These are phyloP conservation scores for Persicaria maculosa DNA, from an alignment of 148 eudicot species.

Conservation along the genomic window DNA sequence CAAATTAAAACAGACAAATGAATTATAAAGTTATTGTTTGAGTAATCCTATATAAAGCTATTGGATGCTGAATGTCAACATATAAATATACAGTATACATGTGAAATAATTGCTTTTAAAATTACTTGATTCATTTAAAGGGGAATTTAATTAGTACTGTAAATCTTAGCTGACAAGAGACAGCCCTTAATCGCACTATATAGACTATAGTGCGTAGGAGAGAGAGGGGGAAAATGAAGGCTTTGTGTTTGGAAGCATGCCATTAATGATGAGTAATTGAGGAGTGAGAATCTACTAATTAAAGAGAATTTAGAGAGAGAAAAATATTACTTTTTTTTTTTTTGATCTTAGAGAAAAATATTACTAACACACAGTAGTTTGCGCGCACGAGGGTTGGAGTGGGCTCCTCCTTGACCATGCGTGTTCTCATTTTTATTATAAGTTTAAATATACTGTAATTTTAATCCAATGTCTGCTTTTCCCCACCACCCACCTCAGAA, in stretches of 20 bases:
- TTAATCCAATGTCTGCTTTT: neutral
- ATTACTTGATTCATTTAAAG: no score
- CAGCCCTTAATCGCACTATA: slow-evolving; percentile 33
- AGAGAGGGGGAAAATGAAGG: slow-evolving; percentile 14
- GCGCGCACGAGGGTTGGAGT: slow-evolving; percentile 57
- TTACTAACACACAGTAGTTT: slow-evolving; percentile 32
- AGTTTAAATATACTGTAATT: neutral
- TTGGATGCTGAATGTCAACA: no score
- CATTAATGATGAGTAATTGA: slow-evolving; percentile 45
- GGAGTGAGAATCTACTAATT: neutral
- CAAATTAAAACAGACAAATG: no score
- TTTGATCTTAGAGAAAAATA: no score
- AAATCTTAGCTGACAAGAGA: slow-evolving; percentile 28
- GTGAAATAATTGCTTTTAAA: no score
- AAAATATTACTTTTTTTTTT: no score
- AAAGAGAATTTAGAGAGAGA: neutral
- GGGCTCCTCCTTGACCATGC: slow-evolving; percentile 29
- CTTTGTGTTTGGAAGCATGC: slow-evolving; percentile 50
- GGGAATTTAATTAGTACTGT: no score
- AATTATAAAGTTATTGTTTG: no score
- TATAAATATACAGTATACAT: no score
- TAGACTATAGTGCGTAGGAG: neutral
- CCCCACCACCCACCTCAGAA: slow-evolving; percentile 8
- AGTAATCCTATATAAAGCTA: no score
- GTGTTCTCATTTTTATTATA: slow-evolving; percentile 19